phyloP scores from a whole-genome alignment of 805 yeast species.

The Barnettozyma sucrosica region DNA sequence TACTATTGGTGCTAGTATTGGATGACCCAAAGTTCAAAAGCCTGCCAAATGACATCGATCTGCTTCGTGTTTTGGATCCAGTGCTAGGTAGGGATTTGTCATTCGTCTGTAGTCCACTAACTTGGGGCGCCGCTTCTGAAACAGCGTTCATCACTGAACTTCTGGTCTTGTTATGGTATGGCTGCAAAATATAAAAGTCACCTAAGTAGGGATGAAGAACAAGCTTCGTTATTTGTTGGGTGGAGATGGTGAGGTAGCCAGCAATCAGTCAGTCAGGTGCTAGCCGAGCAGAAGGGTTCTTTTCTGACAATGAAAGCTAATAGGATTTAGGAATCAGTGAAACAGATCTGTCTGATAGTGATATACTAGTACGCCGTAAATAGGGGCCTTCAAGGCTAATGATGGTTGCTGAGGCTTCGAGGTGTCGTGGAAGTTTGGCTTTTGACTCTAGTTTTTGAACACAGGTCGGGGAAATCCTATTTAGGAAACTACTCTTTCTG shows the following conservation, averaged over 20 bases:
- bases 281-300: not conserved
- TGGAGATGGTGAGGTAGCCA: not conserved
- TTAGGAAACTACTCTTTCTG: not conserved
- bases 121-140: not conserved
- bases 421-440: not conserved
- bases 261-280: not conserved
- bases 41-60: conserved; percentile 38
- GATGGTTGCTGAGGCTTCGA: not conserved
- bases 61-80: conserved; percentile 1
- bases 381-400: not conserved
- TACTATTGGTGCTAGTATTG: not conserved
- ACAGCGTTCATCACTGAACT: not conserved
- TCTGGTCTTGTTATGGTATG: not conserved
- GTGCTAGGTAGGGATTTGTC: not conserved
- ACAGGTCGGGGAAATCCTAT: not conserved
- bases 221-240: no score
- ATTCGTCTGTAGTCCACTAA: not conserved
- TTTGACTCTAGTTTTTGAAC: not conserved
- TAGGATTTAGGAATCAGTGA: not conserved
- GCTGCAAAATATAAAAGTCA: not conserved
- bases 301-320: not conserved
- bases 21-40: conserved; percentile 33
- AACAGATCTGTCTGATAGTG: not conserved
- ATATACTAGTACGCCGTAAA: no score
- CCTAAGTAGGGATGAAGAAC: not conserved